These are phyloP conservation scores for Euphrasia confusa DNA, from an alignment of 257 asterid genomes.

Conservation along the genomic window DNA sequence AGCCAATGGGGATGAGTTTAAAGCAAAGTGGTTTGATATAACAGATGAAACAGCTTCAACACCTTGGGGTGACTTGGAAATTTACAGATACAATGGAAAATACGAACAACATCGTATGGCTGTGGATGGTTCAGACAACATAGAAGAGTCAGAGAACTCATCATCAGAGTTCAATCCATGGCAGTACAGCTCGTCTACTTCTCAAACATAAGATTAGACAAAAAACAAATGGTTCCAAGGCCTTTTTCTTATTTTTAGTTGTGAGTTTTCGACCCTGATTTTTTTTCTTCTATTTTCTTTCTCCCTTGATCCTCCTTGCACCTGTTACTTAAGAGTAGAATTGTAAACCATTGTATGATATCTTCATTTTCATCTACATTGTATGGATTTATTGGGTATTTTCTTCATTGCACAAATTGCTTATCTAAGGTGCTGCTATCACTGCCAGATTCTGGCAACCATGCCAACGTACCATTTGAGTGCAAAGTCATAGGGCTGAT, in stretches of 20 bases:
- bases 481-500: too few relatives aligned
- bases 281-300: not conserved
- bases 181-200: conserved; percentile 29
- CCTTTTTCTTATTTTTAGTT: not conserved
- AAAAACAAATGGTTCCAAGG: not conserved
- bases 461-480: too few relatives aligned
- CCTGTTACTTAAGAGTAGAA: not conserved
- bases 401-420: too few relatives aligned
- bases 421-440: too few relatives aligned
- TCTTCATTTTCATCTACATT: not conserved
- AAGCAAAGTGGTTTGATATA: conserved; percentile 54
- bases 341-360: not conserved
- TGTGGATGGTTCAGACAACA: conserved; percentile 30
- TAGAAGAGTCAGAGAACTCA: conserved; percentile 27
- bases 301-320: not conserved
- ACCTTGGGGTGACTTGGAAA: conserved; percentile 70
- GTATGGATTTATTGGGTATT: too few relatives aligned
- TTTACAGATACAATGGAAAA: conserved; percentile 47
- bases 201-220: not conserved
- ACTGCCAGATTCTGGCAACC: too few relatives aligned
- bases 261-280: not conserved
- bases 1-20: conserved; percentile 38
- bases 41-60: conserved; percentile 47
- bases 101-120: conserved; percentile 42
- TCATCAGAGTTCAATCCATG: conserved; percentile 52